Evolutionary conservation across 805 yeast genomes (phyloP).

Genomic region (Scheffersomyces ergatensis): DNA sequence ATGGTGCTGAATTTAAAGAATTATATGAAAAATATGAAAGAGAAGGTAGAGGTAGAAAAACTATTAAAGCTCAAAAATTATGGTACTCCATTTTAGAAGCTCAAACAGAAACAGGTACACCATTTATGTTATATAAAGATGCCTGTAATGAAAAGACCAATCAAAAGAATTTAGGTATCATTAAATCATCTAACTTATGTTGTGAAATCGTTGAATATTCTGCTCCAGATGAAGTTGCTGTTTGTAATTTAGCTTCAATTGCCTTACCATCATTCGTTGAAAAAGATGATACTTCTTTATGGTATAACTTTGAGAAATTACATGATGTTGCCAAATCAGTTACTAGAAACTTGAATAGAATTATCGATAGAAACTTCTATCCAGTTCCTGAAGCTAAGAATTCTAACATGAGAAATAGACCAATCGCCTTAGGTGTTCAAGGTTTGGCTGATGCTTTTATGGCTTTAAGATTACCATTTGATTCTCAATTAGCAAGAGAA

Average conservation of each 20-base stretch:
- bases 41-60: conserved; percentile 48
- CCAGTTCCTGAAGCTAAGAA: conserved; percentile 54
- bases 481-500: conserved; percentile 54
- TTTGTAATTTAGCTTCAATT: conserved; percentile 60
- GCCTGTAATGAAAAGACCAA: conserved; percentile 59
- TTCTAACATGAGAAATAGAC: conserved; percentile 58
- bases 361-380: conserved; percentile 55
- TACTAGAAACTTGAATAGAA: conserved; percentile 53
- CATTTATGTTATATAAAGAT: conserved; percentile 63
- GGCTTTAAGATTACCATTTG: conserved; percentile 56
- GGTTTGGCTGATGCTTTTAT: conserved; percentile 61
- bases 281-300: conserved; percentile 35
- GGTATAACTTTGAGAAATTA: conserved; percentile 56
- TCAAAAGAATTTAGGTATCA: conserved; percentile 59
- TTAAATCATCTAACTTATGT: conserved; percentile 61
- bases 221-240: conserved; percentile 56
- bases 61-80: conserved; percentile 57
- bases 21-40: conserved; percentile 51
- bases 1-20: conserved; percentile 55
- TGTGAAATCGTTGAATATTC: conserved; percentile 65
- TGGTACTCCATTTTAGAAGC: conserved; percentile 62
- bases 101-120: conserved; percentile 65
- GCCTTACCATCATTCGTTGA: conserved; percentile 58
- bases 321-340: conserved; percentile 55
- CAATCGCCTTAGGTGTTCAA: conserved; percentile 63